phyloP scores from a whole-genome alignment of 495 filamentous ascomycete species.

The Pseudoneurospora amorphoporcata region DNA sequence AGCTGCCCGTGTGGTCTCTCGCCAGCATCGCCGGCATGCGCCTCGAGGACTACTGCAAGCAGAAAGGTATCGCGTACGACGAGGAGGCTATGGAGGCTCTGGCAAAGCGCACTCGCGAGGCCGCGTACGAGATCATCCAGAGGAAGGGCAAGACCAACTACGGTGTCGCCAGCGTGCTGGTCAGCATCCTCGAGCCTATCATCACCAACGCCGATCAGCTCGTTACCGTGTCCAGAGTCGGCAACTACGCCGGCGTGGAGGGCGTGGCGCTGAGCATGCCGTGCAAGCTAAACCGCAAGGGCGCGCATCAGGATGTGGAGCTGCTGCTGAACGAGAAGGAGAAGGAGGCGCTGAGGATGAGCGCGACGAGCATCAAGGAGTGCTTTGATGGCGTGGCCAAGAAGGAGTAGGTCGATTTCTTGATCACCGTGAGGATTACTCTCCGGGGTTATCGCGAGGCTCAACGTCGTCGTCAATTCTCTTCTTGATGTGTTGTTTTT shows the following conservation, averaged over 20 bases:
- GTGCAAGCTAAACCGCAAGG: constrained; percentile 21
- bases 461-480: neutral
- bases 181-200: constrained; percentile 20
- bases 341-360: constrained; percentile 26
- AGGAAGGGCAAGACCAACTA: constrained; percentile 53
- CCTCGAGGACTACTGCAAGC: constrained; percentile 15
- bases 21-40: constrained; percentile 23
- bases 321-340: constrained; percentile 15
- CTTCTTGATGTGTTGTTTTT: neutral
- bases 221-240: constrained; percentile 20
- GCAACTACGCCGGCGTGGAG: constrained; percentile 18
- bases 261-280: constrained; percentile 23
- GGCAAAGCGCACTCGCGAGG: constrained; percentile 14
- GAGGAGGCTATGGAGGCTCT: constrained; percentile 15
- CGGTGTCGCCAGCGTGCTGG: constrained; percentile 39
- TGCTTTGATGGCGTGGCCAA: neutral
- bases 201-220: constrained; percentile 20
- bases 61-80: constrained; percentile 13
- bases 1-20: constrained; percentile 24
- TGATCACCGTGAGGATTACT: neutral
- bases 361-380: constrained; percentile 20
- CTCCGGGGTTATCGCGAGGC: neutral
- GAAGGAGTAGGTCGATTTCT: neutral
- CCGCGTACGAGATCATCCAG: constrained; percentile 47
- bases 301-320: constrained; percentile 19